Base-by-base conservation (phyloP, 1,284 basidiomycete genomes). In the Melampsora larici-populina region DNA sequence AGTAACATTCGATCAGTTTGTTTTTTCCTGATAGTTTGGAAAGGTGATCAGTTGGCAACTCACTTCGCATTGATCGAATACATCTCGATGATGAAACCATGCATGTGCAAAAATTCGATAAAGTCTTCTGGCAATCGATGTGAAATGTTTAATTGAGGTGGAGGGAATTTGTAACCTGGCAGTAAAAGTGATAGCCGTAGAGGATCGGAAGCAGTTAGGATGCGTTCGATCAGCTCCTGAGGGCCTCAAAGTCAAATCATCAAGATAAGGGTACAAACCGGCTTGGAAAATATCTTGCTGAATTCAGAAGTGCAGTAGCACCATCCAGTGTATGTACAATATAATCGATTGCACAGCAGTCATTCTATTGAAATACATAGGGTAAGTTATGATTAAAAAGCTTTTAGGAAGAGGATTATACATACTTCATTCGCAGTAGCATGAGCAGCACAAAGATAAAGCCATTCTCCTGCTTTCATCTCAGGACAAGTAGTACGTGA, bases 331-430 rank as follows among this genome's bases (percentile, higher is more conserved):
- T 96, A 84, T 98, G 96, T 9, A 94, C 86, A 79, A 96, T 97
- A 84, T 98, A 98, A 86, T 97, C 95, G 77, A 97, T 96, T 0
- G 95, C 96, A 83, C 92, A 95, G 85, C 96, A 99, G 88, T 93
- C 91, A 88, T 92, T 78, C 79, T 79, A 78, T 33, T 76, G 70
- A 31, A 49, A 40, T 76, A 46, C 33, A 29, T 24, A 24, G 8
- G 67, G 43, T 65, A 70, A 64, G 55, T 40, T 11, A 40, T 6
- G 71, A 48, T 78, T 18, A 65, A 69, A 72, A 68, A 62, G 66
- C 24, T 31, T 62, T 90, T 88, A 91, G 90, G 74, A 89, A 87
- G 29, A 89, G 89, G 76, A 90, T 89, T 81, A 88, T 90, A 60
- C 90, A 89, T 81, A 80, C 79, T 68, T 79, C 79, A 65, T 72